Percentiles rank a stretch among this genome's conserved stretches.
phyloP scores from a whole-genome alignment of 768 basidiomycete genomes.

The Lentinula sp. region DNA sequence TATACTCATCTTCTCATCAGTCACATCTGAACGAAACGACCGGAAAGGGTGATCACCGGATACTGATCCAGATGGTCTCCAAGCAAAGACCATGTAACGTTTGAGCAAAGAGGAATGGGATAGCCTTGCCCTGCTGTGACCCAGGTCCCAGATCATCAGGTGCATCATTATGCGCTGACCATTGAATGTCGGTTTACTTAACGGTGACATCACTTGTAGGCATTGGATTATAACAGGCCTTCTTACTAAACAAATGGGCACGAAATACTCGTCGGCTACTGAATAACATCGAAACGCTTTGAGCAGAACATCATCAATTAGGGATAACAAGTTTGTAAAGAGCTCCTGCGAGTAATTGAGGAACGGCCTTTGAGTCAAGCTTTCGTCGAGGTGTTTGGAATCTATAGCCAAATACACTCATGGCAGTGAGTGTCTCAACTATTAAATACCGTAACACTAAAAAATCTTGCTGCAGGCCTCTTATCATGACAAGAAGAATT shows the following conservation, averaged over 20 bases:
- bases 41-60: constrained; percentile 3
- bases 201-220: constrained; percentile 14
- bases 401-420: constrained; percentile 25
- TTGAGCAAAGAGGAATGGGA: constrained; percentile 13
- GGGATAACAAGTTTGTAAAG: constrained; percentile 31
- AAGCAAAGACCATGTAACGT: constrained; percentile 10
- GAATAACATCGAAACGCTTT: constrained; percentile 29
- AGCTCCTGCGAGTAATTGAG: constrained; percentile 32
- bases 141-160: constrained; percentile 13
- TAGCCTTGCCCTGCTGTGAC: constrained; percentile 9
- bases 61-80: constrained; percentile 10
- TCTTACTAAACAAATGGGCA: constrained; percentile 15
- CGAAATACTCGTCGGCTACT: constrained; percentile 16
- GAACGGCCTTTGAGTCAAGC: constrained; percentile 33
- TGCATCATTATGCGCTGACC: not conserved
- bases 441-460: not conserved
- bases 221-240: constrained; percentile 35
- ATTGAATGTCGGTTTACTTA: not conserved
- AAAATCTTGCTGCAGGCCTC: not conserved
- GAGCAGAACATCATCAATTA: constrained; percentile 30
- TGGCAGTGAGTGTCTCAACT: constrained; percentile 20
- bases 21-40: not conserved
- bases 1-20: not conserved
- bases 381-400: constrained; percentile 36
- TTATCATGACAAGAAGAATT: not conserved